phyloP scores from a whole-genome alignment of 176 grass and related monocot genomes.

The Lolium rigidum region DNA sequence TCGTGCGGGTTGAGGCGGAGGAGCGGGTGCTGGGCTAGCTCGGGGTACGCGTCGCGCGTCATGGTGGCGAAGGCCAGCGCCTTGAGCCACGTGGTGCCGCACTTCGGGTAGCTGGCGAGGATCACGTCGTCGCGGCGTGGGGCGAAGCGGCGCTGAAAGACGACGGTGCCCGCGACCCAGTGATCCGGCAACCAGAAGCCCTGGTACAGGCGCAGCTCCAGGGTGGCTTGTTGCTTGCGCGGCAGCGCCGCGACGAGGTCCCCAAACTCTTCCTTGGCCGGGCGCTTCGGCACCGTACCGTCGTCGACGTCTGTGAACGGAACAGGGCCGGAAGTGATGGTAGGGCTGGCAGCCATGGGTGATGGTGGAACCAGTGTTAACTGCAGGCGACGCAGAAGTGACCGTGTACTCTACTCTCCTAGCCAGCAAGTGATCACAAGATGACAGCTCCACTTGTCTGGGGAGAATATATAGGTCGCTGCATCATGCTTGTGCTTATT shows the following conservation, averaged over 20 bases:
- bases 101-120: slow-evolving; percentile 53
- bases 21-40: slow-evolving; percentile 46
- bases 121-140: slow-evolving; percentile 50
- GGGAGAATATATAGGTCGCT: neutral
- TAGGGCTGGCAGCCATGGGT: neutral
- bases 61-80: slow-evolving; percentile 37
- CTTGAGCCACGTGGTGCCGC: slow-evolving; percentile 42
- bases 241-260: slow-evolving; percentile 34
- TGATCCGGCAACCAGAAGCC: slow-evolving; percentile 36
- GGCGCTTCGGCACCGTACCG: neutral
- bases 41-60: slow-evolving; percentile 13
- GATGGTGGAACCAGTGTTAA: neutral
- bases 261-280: slow-evolving; percentile 29
- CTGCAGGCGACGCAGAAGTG: neutral
- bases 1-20: slow-evolving; percentile 56
- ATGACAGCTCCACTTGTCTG: neutral
- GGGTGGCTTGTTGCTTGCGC: neutral
- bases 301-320: slow-evolving; percentile 48
- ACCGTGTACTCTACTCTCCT: neutral
- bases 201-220: slow-evolving; percentile 11
- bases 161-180: slow-evolving; percentile 26
- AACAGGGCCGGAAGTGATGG: slow-evolving; percentile 21
- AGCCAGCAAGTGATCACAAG: neutral
- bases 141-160: slow-evolving; percentile 36
- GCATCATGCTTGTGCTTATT: neutral